Conservation (phyloP, 2,329 filamentous ascomycete species). For the Colletotrichum falcatum region DNA sequence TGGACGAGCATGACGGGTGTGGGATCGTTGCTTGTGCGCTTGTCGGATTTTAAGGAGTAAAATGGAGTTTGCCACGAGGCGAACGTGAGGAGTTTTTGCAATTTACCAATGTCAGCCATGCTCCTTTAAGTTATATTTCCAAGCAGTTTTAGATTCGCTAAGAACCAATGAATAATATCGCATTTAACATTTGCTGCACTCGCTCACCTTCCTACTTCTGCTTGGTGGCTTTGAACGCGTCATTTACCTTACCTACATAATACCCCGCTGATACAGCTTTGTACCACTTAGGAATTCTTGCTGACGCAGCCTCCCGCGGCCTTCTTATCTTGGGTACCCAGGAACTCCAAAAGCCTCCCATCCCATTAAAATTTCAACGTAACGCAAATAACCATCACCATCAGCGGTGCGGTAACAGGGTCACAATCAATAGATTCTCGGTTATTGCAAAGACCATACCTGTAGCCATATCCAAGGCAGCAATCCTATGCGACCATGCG, state of each 20-base stretch:
- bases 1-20: slow-evolving; percentile 52
- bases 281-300: slow-evolving; percentile 2
- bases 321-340: not conserved
- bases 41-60: slow-evolving; percentile 27
- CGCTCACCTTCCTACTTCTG: slow-evolving; percentile 17
- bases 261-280: slow-evolving; percentile 7
- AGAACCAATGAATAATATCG: not conserved
- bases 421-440: not conserved
- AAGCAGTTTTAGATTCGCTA: too few relatives aligned
- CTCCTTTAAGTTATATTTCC: not conserved
- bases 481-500: not conserved
- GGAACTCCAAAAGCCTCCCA: not conserved
- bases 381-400: not conserved
- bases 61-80: not conserved
- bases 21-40: slow-evolving; percentile 52
- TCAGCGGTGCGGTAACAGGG: not conserved
- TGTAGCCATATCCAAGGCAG: not conserved
- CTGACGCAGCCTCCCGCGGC: slow-evolving; percentile 13
- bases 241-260: not conserved
- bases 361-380: not conserved
- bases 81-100: not conserved
- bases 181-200: not conserved
- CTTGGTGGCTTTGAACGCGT: not conserved
- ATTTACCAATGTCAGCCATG: not conserved
- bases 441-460: not conserved